Evolutionary conservation across 2,329 filamentous ascomycete genomes (phyloP).

Genomic region (Xylariaceae sp.): DNA sequence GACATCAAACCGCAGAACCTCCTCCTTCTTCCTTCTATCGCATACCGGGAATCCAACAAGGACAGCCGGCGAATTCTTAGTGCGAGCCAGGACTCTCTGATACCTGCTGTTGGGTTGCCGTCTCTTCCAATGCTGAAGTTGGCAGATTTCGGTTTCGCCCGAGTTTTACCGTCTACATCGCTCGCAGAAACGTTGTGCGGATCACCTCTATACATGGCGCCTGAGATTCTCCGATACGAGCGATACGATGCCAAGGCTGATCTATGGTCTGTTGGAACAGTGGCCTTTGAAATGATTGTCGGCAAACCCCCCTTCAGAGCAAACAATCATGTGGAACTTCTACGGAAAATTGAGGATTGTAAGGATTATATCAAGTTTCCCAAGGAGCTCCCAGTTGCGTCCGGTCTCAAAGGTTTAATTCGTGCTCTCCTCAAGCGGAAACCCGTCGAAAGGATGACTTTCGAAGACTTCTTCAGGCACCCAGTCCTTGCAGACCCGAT

Average conservation of each 20-base stretch:
- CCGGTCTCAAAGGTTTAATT: constrained; percentile 76
- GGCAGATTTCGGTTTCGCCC: constrained; percentile 97
- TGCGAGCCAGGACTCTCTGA: constrained; percentile 72
- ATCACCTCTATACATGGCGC: constrained; percentile 96
- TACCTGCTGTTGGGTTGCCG: constrained; percentile 72
- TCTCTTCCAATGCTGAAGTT: constrained; percentile 95
- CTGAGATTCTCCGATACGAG: constrained; percentile 93
- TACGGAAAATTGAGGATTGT: constrained; percentile 84
- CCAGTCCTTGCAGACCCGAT: constrained; percentile 68
- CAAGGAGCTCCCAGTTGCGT: constrained; percentile 62
- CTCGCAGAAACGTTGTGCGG: constrained; percentile 95
- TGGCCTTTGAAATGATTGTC: constrained; percentile 90
- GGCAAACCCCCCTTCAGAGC: constrained; percentile 88
- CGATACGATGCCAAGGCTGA: constrained; percentile 97
- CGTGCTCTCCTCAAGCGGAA: constrained; percentile 76
- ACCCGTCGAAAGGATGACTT: constrained; percentile 78
- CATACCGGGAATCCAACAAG: constrained; percentile 59
- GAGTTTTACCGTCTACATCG: constrained; percentile 82
- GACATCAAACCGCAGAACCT: constrained; percentile 98
- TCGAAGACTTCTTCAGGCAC: constrained; percentile 78
- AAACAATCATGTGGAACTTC: constrained; percentile 86
- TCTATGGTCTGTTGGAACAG: constrained; percentile 94
- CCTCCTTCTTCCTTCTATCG: constrained; percentile 74
- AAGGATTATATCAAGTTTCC: constrained; percentile 83
- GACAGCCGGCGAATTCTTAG: constrained; percentile 65